Evolutionary conservation across 2,329 filamentous ascomycete genomes (phyloP), one percentile per base, ranked within the genome.

Genomic region (Mariannaea sp.): DNA sequence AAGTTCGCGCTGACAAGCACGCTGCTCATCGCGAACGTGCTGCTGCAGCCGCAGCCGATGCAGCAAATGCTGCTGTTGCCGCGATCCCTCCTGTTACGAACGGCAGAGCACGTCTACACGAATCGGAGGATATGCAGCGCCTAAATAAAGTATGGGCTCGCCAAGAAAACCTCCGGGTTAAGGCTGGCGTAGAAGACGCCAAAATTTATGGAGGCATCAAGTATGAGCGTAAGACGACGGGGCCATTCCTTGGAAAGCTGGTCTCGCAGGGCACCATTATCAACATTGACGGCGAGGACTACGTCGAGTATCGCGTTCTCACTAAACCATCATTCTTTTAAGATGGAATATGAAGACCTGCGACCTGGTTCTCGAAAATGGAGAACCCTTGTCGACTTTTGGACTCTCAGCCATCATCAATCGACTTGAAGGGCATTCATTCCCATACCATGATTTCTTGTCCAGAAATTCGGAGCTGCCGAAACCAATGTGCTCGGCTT

Each of bases 261-360:
- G 83, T 85, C 24, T 84, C 81, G 40, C 78, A 82, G 55, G 81
- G 83, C 5, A 79, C 78, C 8, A 82, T 87, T 17, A 78, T 87
- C 61, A 85, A 74, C 41, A 87, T 87, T 54, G 83, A 87, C 54
- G 84, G 83, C 17, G 84, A 87, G 65, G 84, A 87, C 57, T 87
- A 84, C 55, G 83, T 87, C 27, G 84, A 87, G 66, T 87, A 87
- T 58, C 78, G 84, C 2, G 82, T 87, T 1, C 76, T 87, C 20
- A 85, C 81, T 1, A 86, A 85, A 70, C 82, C 83, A 0, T 80
- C 76, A 0, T 86, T 86, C 62, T 86, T 84, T 58, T 84, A 67
- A 65, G 30, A 20, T 16, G 16, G 20, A n/a, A 20, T 9, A 10
- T 19, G 38, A 35, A n/a, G n/a, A n/a, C n/a, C n/a, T 32, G 7